These are phyloP conservation scores for Petunia secreta DNA, from an alignment of 257 asterid species.

Conservation along the genomic window DNA sequence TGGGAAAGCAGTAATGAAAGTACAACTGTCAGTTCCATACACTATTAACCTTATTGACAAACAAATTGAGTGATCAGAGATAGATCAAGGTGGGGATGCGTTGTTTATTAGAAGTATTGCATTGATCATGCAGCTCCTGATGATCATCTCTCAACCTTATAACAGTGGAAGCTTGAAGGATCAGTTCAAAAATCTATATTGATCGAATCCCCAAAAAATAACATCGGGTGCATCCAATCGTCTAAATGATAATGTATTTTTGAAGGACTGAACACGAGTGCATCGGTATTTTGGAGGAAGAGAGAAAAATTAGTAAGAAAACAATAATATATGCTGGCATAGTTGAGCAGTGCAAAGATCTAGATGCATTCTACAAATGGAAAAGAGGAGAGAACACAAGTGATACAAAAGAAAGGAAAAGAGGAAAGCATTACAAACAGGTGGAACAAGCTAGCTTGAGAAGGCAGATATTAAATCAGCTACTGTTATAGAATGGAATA, in stretches of 20 bases:
- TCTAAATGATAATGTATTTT: too few species aligned
- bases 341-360: too few species aligned
- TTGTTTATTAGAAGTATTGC: background rate
- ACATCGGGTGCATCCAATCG: too few species aligned
- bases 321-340: background rate
- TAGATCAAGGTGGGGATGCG: background rate
- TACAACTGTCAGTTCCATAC: too few species aligned
- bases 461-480: background rate
- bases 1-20: background rate
- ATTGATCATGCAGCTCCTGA: background rate
- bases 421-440: background rate
- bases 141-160: background rate
- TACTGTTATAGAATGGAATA: background rate
- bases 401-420: too few species aligned
- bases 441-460: background rate
- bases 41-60: too few species aligned
- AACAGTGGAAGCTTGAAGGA: too few species aligned
- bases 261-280: too few species aligned
- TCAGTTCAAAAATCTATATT: too few species aligned
- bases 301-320: background rate
- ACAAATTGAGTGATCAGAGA: background rate
- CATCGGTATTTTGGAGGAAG: too few species aligned
- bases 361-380: background rate
- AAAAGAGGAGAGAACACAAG: background rate
- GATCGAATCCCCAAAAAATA: too few species aligned